Conservation (phyloP, 2,329 filamentous ascomycete genomes). For the Cordyceps farinosa region DNA sequence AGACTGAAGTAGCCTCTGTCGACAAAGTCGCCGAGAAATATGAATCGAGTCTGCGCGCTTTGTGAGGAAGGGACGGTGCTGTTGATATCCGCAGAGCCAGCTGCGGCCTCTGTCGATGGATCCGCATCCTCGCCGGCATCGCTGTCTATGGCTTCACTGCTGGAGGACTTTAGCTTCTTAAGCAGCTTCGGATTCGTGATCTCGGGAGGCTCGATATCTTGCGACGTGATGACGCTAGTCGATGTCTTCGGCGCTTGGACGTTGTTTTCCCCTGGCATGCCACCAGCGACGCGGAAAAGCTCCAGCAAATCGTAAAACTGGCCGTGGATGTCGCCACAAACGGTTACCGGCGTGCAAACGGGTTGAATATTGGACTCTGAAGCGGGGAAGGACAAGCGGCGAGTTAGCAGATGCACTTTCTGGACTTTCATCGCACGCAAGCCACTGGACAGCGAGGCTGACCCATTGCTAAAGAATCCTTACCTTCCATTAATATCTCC, state of each 20-base stretch:
- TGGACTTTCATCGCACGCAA: neutral
- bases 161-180: constrained; percentile 69
- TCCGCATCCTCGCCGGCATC: constrained; percentile 42
- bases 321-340: constrained; percentile 97
- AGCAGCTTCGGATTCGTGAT: constrained; percentile 85
- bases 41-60: constrained; percentile 54
- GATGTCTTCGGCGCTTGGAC: constrained; percentile 65
- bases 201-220: constrained; percentile 86
- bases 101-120: constrained; percentile 25
- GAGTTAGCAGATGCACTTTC: neutral
- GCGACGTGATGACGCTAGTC: constrained; percentile 77
- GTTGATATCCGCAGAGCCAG: constrained; percentile 26
- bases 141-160: constrained; percentile 48
- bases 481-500: constrained; percentile 97
- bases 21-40: constrained; percentile 83
- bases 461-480: constrained; percentile 12
- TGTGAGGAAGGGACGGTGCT: constrained; percentile 37
- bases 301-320: constrained; percentile 98
- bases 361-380: constrained; percentile 97
- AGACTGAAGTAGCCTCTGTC: constrained; percentile 97
- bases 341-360: constrained; percentile 92
- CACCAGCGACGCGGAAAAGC: constrained; percentile 92
- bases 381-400: neutral
- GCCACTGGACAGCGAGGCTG: neutral
- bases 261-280: constrained; percentile 84